Base-by-base conservation (phyloP, 371 early-diverging fungal genomes). In the Neoconidiobolus thromboides region DNA sequence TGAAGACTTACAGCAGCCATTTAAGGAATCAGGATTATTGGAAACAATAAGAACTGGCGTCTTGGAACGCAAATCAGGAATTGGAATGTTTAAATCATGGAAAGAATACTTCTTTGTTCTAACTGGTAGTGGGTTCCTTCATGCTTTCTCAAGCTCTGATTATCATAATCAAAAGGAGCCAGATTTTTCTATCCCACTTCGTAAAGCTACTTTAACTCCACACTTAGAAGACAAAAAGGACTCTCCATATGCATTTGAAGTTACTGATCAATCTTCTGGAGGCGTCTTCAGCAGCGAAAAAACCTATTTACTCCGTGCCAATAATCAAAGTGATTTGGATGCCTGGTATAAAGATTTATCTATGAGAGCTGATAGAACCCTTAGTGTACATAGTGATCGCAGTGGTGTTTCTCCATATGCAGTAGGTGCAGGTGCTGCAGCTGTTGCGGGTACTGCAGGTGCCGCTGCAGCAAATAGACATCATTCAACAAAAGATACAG, bases 111-210 rank as follows among this genome's bases (percentile, higher is more conserved):
- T 12, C 15, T 5, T 15, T 43, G 9, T 15, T 12, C 10, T 55
- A 7, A 55, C 55, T 43, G 10, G 10, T n/a, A 55, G 26, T 43
- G 55, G 55, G 40, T 55, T 55, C 43, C 55, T 55, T 15, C 55
- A 55, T 55, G 55, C 42, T 5, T 55, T 55, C 55, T 39, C 40
- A 7, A 4, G 38, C 5, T 55, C 55, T n/a, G 55, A 55, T 5
- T 15, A 15, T 43, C n/a, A n/a, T n/a, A 12, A 12, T 4, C n/a
- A 39, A 12, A 39, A 42, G n/a, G 43, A 43, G n/a, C 55, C 55
- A 9, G 55, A 55, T 4, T 55, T 55, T 39, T 37, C 38, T 15
- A 55, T 55, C 39, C 26, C 9, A 9, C 15, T 55, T 3, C 5
- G n/a, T 55, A 5, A 55, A 3, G 9, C 55, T 37, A 39, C 42